These are phyloP conservation scores for Luffa aegyptiaca DNA, from an alignment of 306 rosid species.

Conservation along the genomic window DNA sequence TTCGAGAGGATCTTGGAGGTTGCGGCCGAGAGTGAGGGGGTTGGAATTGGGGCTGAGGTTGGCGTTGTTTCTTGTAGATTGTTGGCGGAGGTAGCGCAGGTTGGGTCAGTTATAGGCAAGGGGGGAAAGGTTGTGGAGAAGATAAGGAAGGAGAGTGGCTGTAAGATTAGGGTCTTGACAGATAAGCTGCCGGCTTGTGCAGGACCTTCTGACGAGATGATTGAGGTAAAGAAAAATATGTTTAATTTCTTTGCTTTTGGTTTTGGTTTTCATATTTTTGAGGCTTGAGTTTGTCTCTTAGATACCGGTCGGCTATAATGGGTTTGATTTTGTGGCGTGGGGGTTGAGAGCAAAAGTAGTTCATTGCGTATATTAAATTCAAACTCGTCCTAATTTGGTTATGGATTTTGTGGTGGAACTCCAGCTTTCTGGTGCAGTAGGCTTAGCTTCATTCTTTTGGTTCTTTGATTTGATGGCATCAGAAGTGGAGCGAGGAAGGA, in stretches of 20 bases:
- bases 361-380: neutral
- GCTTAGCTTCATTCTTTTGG: neutral
- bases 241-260: neutral
- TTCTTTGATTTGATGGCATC: neutral
- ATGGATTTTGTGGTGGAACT: neutral
- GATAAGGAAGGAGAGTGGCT: slow-evolving; percentile 67
- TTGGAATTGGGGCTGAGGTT: slow-evolving; percentile 24
- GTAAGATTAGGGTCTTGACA: slow-evolving; percentile 55
- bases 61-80: slow-evolving; percentile 71
- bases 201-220: slow-evolving; percentile 51
- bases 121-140: slow-evolving; percentile 93
- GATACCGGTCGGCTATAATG: neutral
- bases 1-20: slow-evolving; percentile 87
- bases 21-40: slow-evolving; percentile 73
- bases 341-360: neutral
- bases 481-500: neutral
- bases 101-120: slow-evolving; percentile 77
- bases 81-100: slow-evolving; percentile 51
- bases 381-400: neutral
- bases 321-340: neutral
- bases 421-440: neutral
- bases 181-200: slow-evolving; percentile 66
- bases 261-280: neutral
- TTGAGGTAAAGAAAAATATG: slow-evolving; percentile 51
- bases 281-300: neutral